Evolutionary conservation across 495 filamentous ascomycete genomes (phyloP).

Genomic region (Chaetomium tenue): DNA sequence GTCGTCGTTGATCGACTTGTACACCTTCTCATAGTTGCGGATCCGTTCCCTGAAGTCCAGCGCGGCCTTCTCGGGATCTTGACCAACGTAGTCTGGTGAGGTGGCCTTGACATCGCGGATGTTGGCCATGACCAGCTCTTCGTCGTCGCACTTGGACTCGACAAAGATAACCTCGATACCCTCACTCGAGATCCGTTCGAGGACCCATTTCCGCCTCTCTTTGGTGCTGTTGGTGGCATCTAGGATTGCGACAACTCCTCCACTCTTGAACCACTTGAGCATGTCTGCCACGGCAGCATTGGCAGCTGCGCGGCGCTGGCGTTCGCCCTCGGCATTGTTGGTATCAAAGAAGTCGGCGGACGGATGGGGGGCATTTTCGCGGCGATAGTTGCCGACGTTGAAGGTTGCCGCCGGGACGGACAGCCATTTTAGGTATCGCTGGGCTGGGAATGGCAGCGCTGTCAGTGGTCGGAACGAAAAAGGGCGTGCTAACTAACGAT

Average conservation of each 20-base stretch:
- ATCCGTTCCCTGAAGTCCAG: slow-evolving; percentile 92
- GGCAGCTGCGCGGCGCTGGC: slow-evolving; percentile 78
- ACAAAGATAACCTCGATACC: slow-evolving; percentile 90
- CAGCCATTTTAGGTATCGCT: slow-evolving; percentile 93
- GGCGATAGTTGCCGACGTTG: slow-evolving; percentile 94
- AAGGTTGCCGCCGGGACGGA: slow-evolving; percentile 89
- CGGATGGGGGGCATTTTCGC: slow-evolving; percentile 79
- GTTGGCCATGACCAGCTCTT: slow-evolving; percentile 93
- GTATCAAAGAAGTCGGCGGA: slow-evolving; percentile 90
- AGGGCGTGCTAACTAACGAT: neutral
- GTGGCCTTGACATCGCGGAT: slow-evolving; percentile 97
- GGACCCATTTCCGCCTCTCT: slow-evolving; percentile 83
- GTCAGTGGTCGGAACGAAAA: neutral
- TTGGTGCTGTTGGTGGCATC: slow-evolving; percentile 97
- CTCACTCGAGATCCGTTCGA: slow-evolving; percentile 66
- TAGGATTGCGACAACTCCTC: slow-evolving; percentile 82
- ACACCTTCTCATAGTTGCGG: slow-evolving; percentile 92
- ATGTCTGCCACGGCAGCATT: slow-evolving; percentile 89
- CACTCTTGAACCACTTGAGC: slow-evolving; percentile 79
- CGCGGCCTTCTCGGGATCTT: slow-evolving; percentile 87
- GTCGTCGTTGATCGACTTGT: slow-evolving; percentile 80
- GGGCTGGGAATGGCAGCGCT: slow-evolving; percentile 56
- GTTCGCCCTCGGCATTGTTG: slow-evolving; percentile 83
- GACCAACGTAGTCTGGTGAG: slow-evolving; percentile 88
- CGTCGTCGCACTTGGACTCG: slow-evolving; percentile 92